phyloP scores from a whole-genome alignment of 306 rosid genomes.

The Castanea crenata region DNA sequence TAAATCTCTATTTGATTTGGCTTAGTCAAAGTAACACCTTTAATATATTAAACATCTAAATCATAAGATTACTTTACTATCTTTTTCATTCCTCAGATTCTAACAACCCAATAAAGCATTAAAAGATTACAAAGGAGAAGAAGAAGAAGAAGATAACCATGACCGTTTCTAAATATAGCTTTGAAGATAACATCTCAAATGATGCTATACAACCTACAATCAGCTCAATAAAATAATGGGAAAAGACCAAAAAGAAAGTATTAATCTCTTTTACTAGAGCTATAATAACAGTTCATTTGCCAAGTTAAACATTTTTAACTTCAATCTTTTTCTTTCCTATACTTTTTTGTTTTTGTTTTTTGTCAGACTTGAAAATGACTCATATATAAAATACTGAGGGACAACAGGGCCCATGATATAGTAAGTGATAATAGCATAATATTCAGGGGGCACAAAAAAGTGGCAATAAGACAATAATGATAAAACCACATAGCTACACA shows the following conservation, averaged over 20 bases:
- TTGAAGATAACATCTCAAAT: neutral
- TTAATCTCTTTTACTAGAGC: too few relatives aligned
- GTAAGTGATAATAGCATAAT: too few relatives aligned
- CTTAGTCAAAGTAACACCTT: neutral
- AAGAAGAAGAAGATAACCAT: neutral
- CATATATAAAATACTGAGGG: too few relatives aligned
- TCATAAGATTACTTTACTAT: neutral
- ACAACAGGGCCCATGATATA: neutral
- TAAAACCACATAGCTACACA: too few relatives aligned
- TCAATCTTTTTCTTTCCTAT: too few relatives aligned
- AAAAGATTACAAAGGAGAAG: neutral
- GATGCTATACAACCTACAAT: neutral
- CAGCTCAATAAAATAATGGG: neutral
- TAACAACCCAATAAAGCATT: neutral
- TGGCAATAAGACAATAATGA: neutral
- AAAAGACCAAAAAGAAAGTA: neutral
- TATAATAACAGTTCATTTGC: too few relatives aligned
- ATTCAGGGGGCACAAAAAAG: neutral
- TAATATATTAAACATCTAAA: neutral
- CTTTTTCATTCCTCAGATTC: neutral
- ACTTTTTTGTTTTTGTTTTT: too few relatives aligned
- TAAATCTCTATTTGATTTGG: neutral
- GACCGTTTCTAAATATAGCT: neutral
- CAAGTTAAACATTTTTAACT: too few relatives aligned
- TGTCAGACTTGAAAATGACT: too few relatives aligned